phyloP scores from a whole-genome alignment of 768 basidiomycete genomes.

The Trametes meyenii region DNA sequence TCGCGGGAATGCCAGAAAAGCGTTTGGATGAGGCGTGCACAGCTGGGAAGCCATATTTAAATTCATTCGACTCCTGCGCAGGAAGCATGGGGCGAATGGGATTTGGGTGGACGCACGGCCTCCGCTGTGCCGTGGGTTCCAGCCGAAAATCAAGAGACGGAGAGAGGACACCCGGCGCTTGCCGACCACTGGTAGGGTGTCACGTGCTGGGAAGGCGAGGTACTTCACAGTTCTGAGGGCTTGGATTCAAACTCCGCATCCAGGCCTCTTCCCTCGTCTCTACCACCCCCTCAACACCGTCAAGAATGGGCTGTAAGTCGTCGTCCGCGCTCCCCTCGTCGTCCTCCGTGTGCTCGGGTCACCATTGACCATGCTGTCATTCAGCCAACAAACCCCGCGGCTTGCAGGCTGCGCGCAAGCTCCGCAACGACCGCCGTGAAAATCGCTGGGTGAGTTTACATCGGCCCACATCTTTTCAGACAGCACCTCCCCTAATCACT shows the following conservation, averaged over 20 bases:
- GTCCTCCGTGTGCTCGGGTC: not conserved
- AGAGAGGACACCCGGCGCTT: constrained; percentile 4
- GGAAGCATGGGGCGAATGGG: not conserved
- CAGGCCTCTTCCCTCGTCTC: constrained; percentile 37
- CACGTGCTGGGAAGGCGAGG: constrained; percentile 36
- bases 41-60: too few relatives aligned
- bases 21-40: too few relatives aligned
- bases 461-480: not conserved
- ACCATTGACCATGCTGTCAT: constrained; percentile 19
- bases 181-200: not conserved
- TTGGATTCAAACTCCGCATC: constrained; percentile 30
- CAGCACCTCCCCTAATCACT: not conserved
- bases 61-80: too few relatives aligned
- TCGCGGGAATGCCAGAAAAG: too few relatives aligned
- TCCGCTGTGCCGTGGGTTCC: not conserved
- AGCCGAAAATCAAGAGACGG: not conserved
- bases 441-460: constrained; percentile 88
- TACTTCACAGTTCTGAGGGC: constrained; percentile 43
- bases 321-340: constrained; percentile 12
- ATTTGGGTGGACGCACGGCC: not conserved
- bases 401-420: constrained; percentile 98
- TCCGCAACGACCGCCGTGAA: constrained; percentile 89
- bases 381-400: constrained; percentile 98
- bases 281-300: constrained; percentile 50
- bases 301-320: constrained; percentile 84